Percentiles rank a stretch among this genome's conserved stretches.
These are phyloP conservation scores for Penicillium hesseltinei DNA, from an alignment of 2,329 filamentous ascomycete genomes.

Conservation along the genomic window DNA sequence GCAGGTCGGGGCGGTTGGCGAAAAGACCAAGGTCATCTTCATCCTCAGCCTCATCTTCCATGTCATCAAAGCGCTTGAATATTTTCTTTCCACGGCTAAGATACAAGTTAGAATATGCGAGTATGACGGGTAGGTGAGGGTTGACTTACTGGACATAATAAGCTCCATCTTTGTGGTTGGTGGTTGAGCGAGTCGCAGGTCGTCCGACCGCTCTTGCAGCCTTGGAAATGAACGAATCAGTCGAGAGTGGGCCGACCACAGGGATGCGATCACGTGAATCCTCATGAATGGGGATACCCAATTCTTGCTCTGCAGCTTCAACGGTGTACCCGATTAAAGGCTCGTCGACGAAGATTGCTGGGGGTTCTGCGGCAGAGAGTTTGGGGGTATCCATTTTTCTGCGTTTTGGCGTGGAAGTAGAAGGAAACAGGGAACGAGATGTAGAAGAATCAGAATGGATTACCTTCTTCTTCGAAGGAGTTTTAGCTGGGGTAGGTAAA, in stretches of 20 bases:
- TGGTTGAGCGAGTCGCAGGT: constrained; percentile 9
- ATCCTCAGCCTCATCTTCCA: constrained; percentile 41
- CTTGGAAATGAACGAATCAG: constrained; percentile 53
- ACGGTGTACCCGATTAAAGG: constrained; percentile 24
- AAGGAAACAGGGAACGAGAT: constrained; percentile 55
- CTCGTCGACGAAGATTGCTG: constrained; percentile 26
- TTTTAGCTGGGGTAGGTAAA: constrained; percentile 62
- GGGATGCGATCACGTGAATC: constrained; percentile 60
- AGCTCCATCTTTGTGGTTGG: neutral
- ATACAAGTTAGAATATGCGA: constrained; percentile 25
- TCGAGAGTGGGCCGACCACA: constrained; percentile 28
- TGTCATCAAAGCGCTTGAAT: constrained; percentile 54
- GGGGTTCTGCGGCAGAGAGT: constrained; percentile 29
- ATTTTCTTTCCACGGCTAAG: constrained; percentile 61
- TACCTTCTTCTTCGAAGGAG: constrained; percentile 55
- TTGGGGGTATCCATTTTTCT: constrained; percentile 43
- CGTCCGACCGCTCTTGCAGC: neutral
- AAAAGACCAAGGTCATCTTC: constrained; percentile 46
- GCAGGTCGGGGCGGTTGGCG: constrained; percentile 39
- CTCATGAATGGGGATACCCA: constrained; percentile 57
- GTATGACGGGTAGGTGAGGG: constrained; percentile 17
- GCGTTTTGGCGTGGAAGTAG: constrained; percentile 48
- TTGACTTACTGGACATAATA: constrained; percentile 25
- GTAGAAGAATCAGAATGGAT: constrained; percentile 47
- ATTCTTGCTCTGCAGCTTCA: neutral